These are phyloP conservation scores for Phytophthora pistaciae DNA, from an alignment of 352 stramenopile species.

Conservation along the genomic window DNA sequence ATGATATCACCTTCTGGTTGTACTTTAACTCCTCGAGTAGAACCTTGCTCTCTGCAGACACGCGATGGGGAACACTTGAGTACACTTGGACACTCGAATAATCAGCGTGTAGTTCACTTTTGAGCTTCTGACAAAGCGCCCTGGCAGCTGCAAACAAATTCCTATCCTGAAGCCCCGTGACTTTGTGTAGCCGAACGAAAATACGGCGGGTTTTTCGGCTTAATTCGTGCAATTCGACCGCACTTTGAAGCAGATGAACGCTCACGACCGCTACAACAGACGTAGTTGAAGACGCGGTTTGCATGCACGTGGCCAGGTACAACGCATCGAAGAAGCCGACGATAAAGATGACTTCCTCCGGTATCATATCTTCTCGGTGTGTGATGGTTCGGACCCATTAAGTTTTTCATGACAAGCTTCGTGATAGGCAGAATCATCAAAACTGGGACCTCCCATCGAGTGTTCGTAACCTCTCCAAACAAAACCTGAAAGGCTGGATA, in stretches of 20 bases:
- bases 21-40: background rate
- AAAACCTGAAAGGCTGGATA: constrained; percentile 2
- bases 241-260: constrained; percentile 12
- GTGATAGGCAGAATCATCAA: constrained; percentile 9
- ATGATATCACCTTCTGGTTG: background rate
- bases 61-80: background rate
- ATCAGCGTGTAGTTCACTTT: background rate
- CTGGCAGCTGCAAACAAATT: background rate
- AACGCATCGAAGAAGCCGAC: constrained; percentile 22
- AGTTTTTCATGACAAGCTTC: constrained; percentile 15
- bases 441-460: background rate
- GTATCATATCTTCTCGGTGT: constrained; percentile 9
- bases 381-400: background rate
- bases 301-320: constrained; percentile 25
- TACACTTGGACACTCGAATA: background rate
- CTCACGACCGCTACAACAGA: constrained; percentile 15
- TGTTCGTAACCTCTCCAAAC: background rate
- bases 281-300: constrained; percentile 9
- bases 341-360: constrained; percentile 11
- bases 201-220: background rate
- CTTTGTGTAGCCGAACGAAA: background rate
- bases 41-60: background rate
- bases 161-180: background rate
- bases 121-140: background rate
- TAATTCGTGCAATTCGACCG: background rate